Percentiles rank a stretch among this genome's conserved stretches.
Evolutionary conservation across 768 basidiomycete species (phyloP).

Genomic region (Boletus speciosus): DNA sequence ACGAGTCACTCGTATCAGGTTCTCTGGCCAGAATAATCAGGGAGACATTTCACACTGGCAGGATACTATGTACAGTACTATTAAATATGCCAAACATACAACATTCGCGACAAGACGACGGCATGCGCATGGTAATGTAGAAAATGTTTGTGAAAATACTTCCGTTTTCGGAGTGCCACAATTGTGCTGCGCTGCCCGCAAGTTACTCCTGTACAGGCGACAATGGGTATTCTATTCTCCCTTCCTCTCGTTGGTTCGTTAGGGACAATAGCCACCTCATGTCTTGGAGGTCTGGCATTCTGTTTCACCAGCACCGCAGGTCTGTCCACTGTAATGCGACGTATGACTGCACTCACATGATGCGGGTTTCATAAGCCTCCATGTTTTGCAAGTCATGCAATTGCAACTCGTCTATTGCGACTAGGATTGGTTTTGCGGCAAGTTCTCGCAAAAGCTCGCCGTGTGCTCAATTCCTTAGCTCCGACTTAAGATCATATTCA

Average conservation of each 20-base stretch:
- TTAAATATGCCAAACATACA: neutral
- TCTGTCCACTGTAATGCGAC: conserved; percentile 30
- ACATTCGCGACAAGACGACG: too few species aligned
- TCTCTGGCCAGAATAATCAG: neutral
- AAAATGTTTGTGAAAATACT: neutral
- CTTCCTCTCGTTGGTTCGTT: conserved; percentile 67
- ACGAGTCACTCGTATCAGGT: neutral
- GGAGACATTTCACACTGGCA: neutral
- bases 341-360: conserved; percentile 2
- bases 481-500: conserved; percentile 86
- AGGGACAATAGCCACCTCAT: conserved; percentile 75
- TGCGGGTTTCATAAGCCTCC: conserved; percentile 51
- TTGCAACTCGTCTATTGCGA: conserved; percentile 98
- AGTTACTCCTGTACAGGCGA: neutral
- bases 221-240: conserved; percentile 76
- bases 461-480: neutral
- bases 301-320: conserved; percentile 86
- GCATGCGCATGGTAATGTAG: too few species aligned
- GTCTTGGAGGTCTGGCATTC: conserved; percentile 78
- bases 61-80: neutral
- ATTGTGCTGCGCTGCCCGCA: neutral
- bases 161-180: conserved; percentile 1
- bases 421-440: conserved; percentile 92
- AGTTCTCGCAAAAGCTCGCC: conserved; percentile 22
- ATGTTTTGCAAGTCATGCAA: conserved; percentile 99